A percentile compares a stretch with the other conserved stretches of the same genome.
phyloP scores from a whole-genome alignment of 805 yeast genomes.

The Saturnispora zaruensis region DNA sequence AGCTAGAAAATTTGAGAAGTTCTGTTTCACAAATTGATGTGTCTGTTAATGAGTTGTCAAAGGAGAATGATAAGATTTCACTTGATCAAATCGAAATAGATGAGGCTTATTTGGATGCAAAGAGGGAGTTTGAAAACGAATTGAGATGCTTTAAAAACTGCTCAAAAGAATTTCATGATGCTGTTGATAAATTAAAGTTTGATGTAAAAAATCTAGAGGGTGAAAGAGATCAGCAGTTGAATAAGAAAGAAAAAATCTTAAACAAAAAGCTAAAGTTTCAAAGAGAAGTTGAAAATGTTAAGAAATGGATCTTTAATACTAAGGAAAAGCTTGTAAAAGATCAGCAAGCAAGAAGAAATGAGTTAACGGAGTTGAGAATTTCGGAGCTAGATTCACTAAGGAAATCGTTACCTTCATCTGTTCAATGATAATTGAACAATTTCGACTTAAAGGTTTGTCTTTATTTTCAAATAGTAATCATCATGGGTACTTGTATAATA shows the following conservation, averaged over 20 bases:
- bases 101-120: constrained; percentile 31
- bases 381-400: neutral
- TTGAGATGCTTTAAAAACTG: constrained; percentile 26
- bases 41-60: constrained; percentile 30
- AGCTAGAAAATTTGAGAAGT: constrained; percentile 42
- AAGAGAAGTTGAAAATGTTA: constrained; percentile 19
- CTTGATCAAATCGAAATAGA: constrained; percentile 32
- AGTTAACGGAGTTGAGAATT: constrained; percentile 21
- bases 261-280: constrained; percentile 26
- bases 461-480: neutral
- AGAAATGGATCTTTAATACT: constrained; percentile 22
- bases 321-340: constrained; percentile 17
- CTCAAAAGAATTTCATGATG: constrained; percentile 24
- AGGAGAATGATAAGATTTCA: constrained; percentile 28
- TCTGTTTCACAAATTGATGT: constrained; percentile 34
- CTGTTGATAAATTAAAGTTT: constrained; percentile 18
- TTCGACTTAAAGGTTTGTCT: neutral
- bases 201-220: constrained; percentile 20
- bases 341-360: constrained; percentile 19
- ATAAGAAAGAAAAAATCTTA: constrained; percentile 29
- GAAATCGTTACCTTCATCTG: neutral
- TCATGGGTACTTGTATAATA: neutral
- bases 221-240: constrained; percentile 24
- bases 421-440: neutral
- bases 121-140: constrained; percentile 31